Evolutionary conservation across 2,329 filamentous ascomycete genomes (phyloP), one percentile per base, ranked within the genome.

Genomic region (Coniochaeta sp.): DNA sequence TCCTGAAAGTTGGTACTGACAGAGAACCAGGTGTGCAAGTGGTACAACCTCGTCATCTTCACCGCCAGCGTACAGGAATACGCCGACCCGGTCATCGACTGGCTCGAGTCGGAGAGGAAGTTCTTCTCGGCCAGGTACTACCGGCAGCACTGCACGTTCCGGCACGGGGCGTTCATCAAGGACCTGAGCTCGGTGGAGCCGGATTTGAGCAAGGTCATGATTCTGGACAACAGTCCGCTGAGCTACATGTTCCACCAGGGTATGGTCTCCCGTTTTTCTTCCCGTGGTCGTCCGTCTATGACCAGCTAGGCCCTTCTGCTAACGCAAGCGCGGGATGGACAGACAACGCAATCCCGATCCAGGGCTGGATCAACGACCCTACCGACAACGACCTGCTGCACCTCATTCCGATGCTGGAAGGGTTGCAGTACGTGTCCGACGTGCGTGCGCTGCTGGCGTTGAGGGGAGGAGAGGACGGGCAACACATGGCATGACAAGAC

Each of bases 191-290:
- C 91, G 60, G 92, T 99, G 47, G 95, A 99, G 80, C 93, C 95
- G 19, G 95, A 99, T 73, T 79, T 99, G 70, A 97, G 93, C 77
- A 96, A 92, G 76, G 95, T 99, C 62, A 96, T 98, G 89, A 99
- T 99, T 72, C 80, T 99, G 74, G 95, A 99, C 78, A 99, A 99
- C 72, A 97, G 92, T 74, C 95, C 95, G 59, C 85, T 97, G 79
- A 97, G 93, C 77, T 99, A 98, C 77, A 90, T 97, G 77, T 98
- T 98, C 76, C 93, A 98, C 72, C 92, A 96, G 87, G 93, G 95
- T 95, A 78, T n/a, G 71, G 84, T 28, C 19, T 16, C 9, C 22
- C 10, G 6, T n/a, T 30, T 30, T 71, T 28, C 58, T 30, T 24
- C 19, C 58, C n/a, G 34, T 9, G 9, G 9, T 14, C 19, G 58